These are phyloP conservation scores for Colletotrichum sp. DNA, from an alignment of 2,329 filamentous ascomycete species.

Conservation along the genomic window DNA sequence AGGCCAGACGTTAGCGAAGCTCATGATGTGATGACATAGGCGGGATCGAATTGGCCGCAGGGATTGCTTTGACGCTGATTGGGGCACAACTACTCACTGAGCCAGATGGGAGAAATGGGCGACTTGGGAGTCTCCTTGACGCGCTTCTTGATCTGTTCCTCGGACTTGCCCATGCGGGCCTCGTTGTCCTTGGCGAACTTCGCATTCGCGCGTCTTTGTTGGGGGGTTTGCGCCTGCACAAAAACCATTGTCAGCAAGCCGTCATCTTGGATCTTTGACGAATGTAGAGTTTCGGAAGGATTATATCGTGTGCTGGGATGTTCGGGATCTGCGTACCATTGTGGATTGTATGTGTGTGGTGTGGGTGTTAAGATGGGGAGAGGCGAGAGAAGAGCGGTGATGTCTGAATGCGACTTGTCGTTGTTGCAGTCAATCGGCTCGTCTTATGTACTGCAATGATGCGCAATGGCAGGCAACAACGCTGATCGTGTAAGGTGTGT, in stretches of 20 bases:
- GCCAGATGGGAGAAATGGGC: constrained; percentile 68
- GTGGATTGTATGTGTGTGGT: not conserved
- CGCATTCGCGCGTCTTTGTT: constrained; percentile 81
- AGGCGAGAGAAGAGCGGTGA: not conserved
- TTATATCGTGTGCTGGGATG: not conserved
- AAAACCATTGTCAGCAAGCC: not conserved
- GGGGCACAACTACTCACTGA: constrained; percentile 53
- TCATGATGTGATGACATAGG: not conserved
- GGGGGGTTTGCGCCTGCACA: constrained; percentile 77
- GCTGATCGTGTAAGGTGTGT: not conserved
- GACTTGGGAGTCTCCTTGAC: constrained; percentile 62
- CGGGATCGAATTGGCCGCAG: not conserved
- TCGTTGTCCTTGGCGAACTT: constrained; percentile 79
- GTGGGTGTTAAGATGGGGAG: not conserved
- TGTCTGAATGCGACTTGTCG: not conserved
- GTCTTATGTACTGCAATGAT: not conserved
- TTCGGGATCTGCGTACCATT: constrained; percentile 23
- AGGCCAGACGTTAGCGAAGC: not conserved
- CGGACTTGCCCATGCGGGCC: constrained; percentile 77
- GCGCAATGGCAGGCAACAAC: not conserved
- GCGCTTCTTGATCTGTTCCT: constrained; percentile 66
- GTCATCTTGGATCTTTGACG: not conserved
- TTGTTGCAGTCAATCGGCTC: not conserved
- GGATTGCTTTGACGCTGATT: not conserved
- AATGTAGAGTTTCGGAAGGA: not conserved